A percentile compares a stretch with the other conserved stretches of the same genome.
phyloP scores from a whole-genome alignment of 164 flowering plant species.

The Vitis cinerea region DNA sequence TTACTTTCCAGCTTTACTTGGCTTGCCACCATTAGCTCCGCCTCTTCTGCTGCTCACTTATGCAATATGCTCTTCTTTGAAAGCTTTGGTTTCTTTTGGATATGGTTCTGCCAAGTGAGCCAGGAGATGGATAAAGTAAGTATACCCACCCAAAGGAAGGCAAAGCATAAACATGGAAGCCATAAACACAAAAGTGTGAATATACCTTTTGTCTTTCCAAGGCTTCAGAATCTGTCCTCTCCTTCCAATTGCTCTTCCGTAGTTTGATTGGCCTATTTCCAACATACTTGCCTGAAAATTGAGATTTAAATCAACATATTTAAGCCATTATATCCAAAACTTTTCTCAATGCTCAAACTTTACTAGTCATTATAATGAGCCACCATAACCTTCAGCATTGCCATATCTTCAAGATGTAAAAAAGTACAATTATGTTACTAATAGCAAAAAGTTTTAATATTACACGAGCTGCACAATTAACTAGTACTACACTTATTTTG shows the following conservation, averaged over 20 bases:
- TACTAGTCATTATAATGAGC: too few relatives aligned
- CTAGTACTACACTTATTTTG: too few relatives aligned
- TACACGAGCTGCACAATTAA: too few relatives aligned
- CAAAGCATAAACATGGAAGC: background rate
- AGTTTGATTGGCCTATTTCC: slow-evolving; percentile 71
- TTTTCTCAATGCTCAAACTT: too few relatives aligned
- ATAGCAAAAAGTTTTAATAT: too few relatives aligned
- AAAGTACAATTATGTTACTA: too few relatives aligned
- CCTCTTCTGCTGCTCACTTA: slow-evolving; percentile 50
- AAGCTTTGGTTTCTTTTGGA: slow-evolving; percentile 66
- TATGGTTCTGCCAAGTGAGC: slow-evolving; percentile 48
- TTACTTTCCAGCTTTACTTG: too few relatives aligned
- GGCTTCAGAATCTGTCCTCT: slow-evolving; percentile 75
- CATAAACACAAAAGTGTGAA: background rate
- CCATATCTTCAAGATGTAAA: too few relatives aligned
- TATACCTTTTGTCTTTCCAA: slow-evolving; percentile 72
- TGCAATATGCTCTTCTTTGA: slow-evolving; percentile 80
- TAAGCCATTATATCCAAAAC: too few relatives aligned
- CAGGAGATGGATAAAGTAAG: background rate
- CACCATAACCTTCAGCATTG: too few relatives aligned
- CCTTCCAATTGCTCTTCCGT: slow-evolving; percentile 86
- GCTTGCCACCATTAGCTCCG: too few relatives aligned
- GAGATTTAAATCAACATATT: too few relatives aligned
- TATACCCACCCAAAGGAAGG: background rate
- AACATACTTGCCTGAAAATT: slow-evolving; percentile 54